Percentiles rank a stretch among this genome's conserved stretches.
Evolutionary conservation across 768 basidiomycete species (phyloP).

Genomic region (Naganishia friedmannii): DNA sequence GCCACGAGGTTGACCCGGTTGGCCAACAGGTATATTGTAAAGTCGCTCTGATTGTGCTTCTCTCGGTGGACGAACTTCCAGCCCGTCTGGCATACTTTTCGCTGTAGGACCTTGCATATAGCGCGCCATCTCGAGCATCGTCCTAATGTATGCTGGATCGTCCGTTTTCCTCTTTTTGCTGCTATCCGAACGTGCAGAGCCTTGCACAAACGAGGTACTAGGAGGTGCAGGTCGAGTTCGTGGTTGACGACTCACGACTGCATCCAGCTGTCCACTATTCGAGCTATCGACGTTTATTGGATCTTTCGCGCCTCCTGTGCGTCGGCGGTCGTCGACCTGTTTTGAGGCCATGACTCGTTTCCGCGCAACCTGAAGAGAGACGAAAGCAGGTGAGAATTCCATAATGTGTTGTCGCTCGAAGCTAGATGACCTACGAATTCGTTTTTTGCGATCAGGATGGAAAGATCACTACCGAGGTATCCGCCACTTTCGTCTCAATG

Average conservation of each 20-base stretch:
- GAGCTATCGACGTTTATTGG: slow-evolving; percentile 32
- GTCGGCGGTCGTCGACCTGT: background rate
- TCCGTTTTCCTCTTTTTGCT: background rate
- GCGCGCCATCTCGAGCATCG: background rate
- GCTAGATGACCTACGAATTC: background rate
- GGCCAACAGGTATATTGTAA: background rate
- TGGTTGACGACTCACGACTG: background rate
- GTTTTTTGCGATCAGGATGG: background rate
- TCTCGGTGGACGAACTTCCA: background rate
- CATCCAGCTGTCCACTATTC: slow-evolving; percentile 24
- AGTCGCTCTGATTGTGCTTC: background rate
- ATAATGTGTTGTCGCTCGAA: background rate
- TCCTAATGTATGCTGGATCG: background rate
- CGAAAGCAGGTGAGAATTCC: background rate
- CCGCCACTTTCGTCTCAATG: too few relatives aligned
- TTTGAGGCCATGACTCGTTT: background rate
- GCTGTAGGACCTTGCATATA: background rate
- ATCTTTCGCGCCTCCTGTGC: slow-evolving; percentile 33
- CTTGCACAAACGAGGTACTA: background rate
- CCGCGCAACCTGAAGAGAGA: background rate
- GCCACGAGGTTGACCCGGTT: background rate
- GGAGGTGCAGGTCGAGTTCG: background rate
- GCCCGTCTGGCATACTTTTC: background rate
- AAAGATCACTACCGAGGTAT: background rate
- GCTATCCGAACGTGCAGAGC: background rate